Evolutionary conservation across 179 eudicot species (phyloP), one percentile per base, ranked within the genome.

Genomic region (Camellia oleifera): DNA sequence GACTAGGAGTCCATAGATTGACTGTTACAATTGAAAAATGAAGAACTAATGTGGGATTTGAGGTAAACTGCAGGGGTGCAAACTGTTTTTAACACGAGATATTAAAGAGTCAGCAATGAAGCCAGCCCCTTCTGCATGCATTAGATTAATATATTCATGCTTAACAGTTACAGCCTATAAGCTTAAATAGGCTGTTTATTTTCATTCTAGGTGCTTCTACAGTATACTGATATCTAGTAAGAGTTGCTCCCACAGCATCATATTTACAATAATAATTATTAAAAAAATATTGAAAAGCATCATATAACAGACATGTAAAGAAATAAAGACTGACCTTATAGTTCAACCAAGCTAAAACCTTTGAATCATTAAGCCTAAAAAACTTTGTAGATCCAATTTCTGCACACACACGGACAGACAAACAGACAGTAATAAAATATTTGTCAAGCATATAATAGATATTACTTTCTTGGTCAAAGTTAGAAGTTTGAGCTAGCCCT

Each of bases 321-420:
- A 77, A 60, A 80, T 66, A 79, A 75, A 82, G 65, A 74, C 92
- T 48, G 14, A 96, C 99, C 97, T 96, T 96, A 76, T 76, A 83
- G 84, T 81, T 84, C 84, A 97, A 77, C 97, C 98, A 94, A 81
- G 88, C 85, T 65, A 94, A 81, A 77, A 97, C 99, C 88, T 94
- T 97, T 54, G 92, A 81, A 81, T 97, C 97, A 83, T 94, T 90
- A 70, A 97, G 98, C 88, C 99, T 87, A 78, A 89, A 92, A 88
- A 94, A 94, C 89, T 89, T 94, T 62, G 88, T 84, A 1, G 92
- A 88, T 82, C 98, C 98, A 80, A 94, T 82, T 88, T 97, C 99
- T 95, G 92, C 81, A 71, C 48, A 69, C 32, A 45, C 53, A 78
- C 32, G 56, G 58, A 80, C 13, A 76, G 61, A 60, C 3, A 79